These are phyloP conservation scores for Gliomastix tumulicola DNA, from an alignment of 2,329 filamentous ascomycete species.

Conservation along the genomic window DNA sequence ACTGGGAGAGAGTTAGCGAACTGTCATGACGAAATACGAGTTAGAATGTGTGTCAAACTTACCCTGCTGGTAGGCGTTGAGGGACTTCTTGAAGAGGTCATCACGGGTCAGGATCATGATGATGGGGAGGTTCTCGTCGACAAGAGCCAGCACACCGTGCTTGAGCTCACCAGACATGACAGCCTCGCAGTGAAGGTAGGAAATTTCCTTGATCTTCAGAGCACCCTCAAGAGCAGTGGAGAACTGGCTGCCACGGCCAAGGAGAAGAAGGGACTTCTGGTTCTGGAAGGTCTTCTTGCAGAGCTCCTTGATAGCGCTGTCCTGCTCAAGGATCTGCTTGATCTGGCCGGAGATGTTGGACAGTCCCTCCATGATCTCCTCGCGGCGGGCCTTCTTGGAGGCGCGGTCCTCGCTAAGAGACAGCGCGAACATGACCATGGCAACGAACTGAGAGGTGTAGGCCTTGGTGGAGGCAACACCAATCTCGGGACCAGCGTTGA, in stretches of 20 bases:
- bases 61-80: constrained; percentile 98
- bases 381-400: constrained; percentile 83
- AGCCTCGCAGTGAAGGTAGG: constrained; percentile 97
- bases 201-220: constrained; percentile 99
- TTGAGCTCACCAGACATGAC: constrained; percentile 99
- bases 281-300: constrained; percentile 91
- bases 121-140: constrained; percentile 97
- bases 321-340: constrained; percentile 82
- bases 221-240: constrained; percentile 95
- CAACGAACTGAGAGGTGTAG: constrained; percentile 98
- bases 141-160: constrained; percentile 93
- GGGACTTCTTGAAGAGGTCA: constrained; percentile 94
- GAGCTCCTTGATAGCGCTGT: constrained; percentile 89
- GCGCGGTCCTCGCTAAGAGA: constrained; percentile 94
- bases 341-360: constrained; percentile 85
- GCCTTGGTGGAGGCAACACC: constrained; percentile 99
- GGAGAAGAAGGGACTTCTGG: constrained; percentile 90
- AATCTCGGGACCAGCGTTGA: constrained; percentile 97
- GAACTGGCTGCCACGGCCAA: constrained; percentile 94
- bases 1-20: constrained; percentile 43
- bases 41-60: no score
- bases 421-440: constrained; percentile 99
- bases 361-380: constrained; percentile 95
- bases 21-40: no score
- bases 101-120: constrained; percentile 99